Evolutionary conservation across 371 early-diverging fungal genomes (phyloP), one percentile per base, ranked within the genome.

Genomic region (Mortierella sp.): DNA sequence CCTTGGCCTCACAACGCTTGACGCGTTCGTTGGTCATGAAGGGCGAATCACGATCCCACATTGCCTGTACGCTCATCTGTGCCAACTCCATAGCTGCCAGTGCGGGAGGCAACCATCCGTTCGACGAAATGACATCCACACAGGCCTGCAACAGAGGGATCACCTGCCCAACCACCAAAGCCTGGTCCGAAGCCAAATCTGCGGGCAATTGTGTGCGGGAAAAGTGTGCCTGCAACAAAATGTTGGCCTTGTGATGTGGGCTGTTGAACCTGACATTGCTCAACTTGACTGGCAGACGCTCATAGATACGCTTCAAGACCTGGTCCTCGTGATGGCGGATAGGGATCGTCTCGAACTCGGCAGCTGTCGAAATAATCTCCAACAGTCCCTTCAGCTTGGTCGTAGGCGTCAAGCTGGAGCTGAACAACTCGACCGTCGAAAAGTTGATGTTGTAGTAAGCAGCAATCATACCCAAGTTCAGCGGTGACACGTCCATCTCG

Each of bases 61-160:
- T 91, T n/a, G 99, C 98, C 91, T 99, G 99, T 14, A 98, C 97
- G 71, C 90, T 89, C 99, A 98, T 98, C 89, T 99, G 99, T 34
- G 96, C 94, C 86, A 99, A 82, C 85, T 99, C 99, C 99, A 99
- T 98, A 7, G 97, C 92, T 1, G 96, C 93, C 75, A 99, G 84
- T 19, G 97, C 98, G 8, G 98, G 97, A 1, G 93, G 90, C 74
- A 98, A 91, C 97, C 97, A 98, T 34, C 97, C 98, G 79, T 95
- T 94, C 26, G 96, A 95, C 58, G 97, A 95, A 68, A 98, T 94
- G 16, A 99, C 98, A 89, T 99, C 99, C 9, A 99, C 98, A 82
- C 95, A 92, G 0, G 99, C 98, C 84, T 99, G 98, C 60, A 99
- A 80, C 54, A 99, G 88, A 24, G 96, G 96, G 79, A 97, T 90